Evolutionary conservation across 2,329 filamentous ascomycete genomes (phyloP), one percentile per base, ranked within the genome.

Genomic region (Coleophoma eucalyptorum): DNA sequence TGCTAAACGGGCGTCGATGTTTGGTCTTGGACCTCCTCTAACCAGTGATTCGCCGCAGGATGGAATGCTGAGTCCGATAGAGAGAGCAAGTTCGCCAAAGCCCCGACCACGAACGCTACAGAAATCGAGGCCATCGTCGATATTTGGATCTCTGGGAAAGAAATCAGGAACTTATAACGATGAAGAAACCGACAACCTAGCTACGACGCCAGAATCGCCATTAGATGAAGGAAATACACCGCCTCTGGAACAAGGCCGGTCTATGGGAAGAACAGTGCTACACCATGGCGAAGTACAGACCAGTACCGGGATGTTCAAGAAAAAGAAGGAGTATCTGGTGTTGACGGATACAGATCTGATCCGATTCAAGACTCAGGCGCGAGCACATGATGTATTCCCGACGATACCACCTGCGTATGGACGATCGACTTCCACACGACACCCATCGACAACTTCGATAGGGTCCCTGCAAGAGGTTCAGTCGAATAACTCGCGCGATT

Each of bases 311-410:
- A 81, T 89, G 75, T 86, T 88, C 68, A 75, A 84, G 64, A 87
- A 87, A 69, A 87, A 84, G 70, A 85, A 79, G 67, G 84, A 89
- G 64, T 89, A 86, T 60, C 70, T 89, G 49, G 86, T 89, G 13
- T 71, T 89, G 56, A 89, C 84, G 6, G 85, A 88, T 56, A 80
- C 77, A 5, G 82, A 88, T 65, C 69, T 89, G 50, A 69, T 88
- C 49, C 77, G 85, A 12, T 88, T 86, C 71, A 87, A 88, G 66
- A 86, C 72, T 60, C 82, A 87, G 58, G 69, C 73, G 42, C 85
- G 85, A 64, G 86, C 86, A 12, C 73, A 77, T 26, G 85, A 89
- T 51, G 71, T 75, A 37, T 89, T 88, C 58, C 75, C 78, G 43
- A 72, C 68, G 5, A 77, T 81, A 47, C 71, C 73, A 68, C 68